phyloP scores from a whole-genome alignment of 768 basidiomycete species.

The Scleroderma bovista region DNA sequence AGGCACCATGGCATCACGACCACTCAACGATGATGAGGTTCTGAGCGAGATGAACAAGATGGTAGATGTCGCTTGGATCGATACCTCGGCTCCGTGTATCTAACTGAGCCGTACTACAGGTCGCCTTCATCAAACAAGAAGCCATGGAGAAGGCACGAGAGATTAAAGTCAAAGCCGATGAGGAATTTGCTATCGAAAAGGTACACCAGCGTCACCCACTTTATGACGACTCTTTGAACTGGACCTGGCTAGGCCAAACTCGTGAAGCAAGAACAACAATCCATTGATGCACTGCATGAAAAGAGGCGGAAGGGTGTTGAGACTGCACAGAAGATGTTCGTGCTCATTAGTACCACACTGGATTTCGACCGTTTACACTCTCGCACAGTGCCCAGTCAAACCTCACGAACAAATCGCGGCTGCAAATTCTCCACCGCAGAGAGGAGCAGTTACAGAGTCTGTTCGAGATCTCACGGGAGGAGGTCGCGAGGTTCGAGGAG shows the following conservation, averaged over 20 bases:
- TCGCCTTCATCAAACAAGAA: conserved; percentile 98
- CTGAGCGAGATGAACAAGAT: conserved; percentile 98
- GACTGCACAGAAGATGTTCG: conserved; percentile 94
- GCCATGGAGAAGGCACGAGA: conserved; percentile 96
- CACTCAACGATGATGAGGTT: conserved; percentile 93
- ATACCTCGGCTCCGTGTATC: conserved; percentile 5
- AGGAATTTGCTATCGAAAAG: conserved; percentile 99
- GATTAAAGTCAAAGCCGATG: conserved; percentile 95
- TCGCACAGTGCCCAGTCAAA: conserved; percentile 81
- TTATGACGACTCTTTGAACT: neutral
- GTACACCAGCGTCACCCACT: conserved; percentile 30
- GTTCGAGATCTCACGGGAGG: conserved; percentile 65
- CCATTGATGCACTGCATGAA: conserved; percentile 91
- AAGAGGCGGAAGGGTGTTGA: conserved; percentile 95
- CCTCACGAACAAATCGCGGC: conserved; percentile 92
- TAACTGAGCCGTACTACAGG: conserved; percentile 39
- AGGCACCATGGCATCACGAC: conserved; percentile 58
- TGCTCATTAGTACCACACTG: conserved; percentile 3
- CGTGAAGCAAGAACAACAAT: conserved; percentile 91
- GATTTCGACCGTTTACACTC: neutral
- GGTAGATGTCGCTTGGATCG: conserved; percentile 43
- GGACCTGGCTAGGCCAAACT: conserved; percentile 71
- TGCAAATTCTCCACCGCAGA: conserved; percentile 82
- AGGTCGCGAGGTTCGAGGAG: conserved; percentile 56
- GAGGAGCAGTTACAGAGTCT: conserved; percentile 91